Conservation (phyloP, 805 yeast species). For the Metschnikowia chrysomelidarum region DNA sequence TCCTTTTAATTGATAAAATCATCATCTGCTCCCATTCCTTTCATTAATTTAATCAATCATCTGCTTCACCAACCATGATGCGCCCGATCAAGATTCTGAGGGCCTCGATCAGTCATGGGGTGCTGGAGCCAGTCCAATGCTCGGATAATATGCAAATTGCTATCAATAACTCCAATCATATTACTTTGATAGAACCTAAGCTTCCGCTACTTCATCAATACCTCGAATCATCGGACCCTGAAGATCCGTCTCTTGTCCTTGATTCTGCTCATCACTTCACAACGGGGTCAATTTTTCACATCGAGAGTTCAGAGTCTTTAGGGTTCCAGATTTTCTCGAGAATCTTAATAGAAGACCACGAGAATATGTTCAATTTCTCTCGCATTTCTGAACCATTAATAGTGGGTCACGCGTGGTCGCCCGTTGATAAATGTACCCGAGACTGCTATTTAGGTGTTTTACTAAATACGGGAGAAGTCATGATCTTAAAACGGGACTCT, state of each 20-base stretch:
- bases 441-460: conserved; percentile 34
- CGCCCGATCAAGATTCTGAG: conserved; percentile 14
- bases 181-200: conserved; percentile 38
- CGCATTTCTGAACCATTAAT: conserved; percentile 33
- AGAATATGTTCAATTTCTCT: conserved; percentile 29
- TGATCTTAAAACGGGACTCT: conserved; percentile 30
- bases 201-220: conserved; percentile 32
- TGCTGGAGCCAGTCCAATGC: conserved; percentile 33
- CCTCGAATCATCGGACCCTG: conserved; percentile 11
- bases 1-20: too few species aligned
- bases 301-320: conserved; percentile 26
- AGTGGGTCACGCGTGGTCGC: conserved; percentile 37
- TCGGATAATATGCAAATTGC: conserved; percentile 37
- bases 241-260: conserved; percentile 8
- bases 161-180: conserved; percentile 31
- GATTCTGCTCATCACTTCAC: conserved; percentile 25
- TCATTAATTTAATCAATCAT: not conserved
- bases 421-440: conserved; percentile 21
- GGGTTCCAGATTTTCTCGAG: conserved; percentile 31
- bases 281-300: conserved; percentile 24
- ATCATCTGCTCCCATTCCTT: too few species aligned
- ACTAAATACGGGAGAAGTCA: conserved; percentile 38
- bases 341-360: conserved; percentile 24
- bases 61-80: not conserved
- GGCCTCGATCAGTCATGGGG: conserved; percentile 13